Percentiles rank a stretch among this genome's conserved stretches.
Evolutionary conservation across 148 eudicot species (phyloP).

Genomic region (Cornus kousa): DNA sequence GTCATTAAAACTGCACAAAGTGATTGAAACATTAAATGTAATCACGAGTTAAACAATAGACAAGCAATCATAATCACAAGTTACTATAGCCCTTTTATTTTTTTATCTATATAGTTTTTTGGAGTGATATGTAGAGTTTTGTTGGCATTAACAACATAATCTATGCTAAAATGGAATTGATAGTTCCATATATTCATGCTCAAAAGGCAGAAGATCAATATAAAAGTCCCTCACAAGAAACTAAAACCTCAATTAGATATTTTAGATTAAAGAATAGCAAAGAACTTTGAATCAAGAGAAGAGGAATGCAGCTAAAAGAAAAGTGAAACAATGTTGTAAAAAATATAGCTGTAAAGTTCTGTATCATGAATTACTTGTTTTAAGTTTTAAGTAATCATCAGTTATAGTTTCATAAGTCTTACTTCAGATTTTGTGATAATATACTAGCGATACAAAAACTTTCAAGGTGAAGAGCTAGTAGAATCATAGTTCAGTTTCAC

Average conservation of each 20-base stretch:
- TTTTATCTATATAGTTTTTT: no score
- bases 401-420: not conserved
- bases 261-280: not conserved
- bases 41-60: not conserved
- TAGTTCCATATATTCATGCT: not conserved
- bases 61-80: no score
- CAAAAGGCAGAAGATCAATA: not conserved
- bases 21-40: slow-evolving; percentile 1
- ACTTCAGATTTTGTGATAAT: not conserved
- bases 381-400: not conserved
- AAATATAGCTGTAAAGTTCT: not conserved
- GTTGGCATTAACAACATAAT: not conserved
- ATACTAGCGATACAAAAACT: not conserved
- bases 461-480: not conserved
- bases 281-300: not conserved
- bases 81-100: no score
- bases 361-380: not conserved
- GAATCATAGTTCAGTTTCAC: no score
- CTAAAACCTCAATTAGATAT: not conserved
- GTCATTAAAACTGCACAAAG: slow-evolving; percentile 61
- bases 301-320: not conserved
- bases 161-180: not conserved
- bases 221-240: not conserved
- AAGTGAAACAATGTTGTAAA: not conserved
- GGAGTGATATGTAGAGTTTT: not conserved